A percentile compares a stretch with the other conserved stretches of the same genome.
These are phyloP conservation scores for Trichophyton simii DNA, from an alignment of 2,329 filamentous ascomycete species.

Conservation along the genomic window DNA sequence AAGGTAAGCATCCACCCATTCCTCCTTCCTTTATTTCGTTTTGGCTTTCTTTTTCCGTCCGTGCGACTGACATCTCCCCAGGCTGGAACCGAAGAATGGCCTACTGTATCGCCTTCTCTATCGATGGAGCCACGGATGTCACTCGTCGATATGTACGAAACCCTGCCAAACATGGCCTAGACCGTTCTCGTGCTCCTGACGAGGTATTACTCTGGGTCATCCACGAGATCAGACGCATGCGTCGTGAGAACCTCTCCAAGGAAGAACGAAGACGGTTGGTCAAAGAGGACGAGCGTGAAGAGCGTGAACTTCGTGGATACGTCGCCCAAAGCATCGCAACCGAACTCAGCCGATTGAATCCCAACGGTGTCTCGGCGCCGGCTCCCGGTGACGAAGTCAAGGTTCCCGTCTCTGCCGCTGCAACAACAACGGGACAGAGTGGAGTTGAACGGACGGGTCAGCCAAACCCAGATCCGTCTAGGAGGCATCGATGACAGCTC, in stretches of 20 bases:
- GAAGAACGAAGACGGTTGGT: conserved; percentile 45
- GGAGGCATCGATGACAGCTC: conserved; percentile 21
- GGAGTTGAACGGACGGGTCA: conserved; percentile 21
- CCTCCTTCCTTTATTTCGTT: conserved; percentile 5
- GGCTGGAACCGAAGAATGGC: conserved; percentile 93
- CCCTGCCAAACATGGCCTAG: conserved; percentile 47
- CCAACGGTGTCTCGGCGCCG: conserved; percentile 16
- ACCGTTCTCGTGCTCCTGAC: conserved; percentile 70
- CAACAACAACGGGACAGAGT: conserved; percentile 20
- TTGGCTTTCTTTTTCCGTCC: neutral
- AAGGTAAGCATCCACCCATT: conserved; percentile 43
- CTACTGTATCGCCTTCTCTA: conserved; percentile 93
- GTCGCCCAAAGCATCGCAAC: conserved; percentile 34
- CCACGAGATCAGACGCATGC: conserved; percentile 76
- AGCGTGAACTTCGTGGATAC: conserved; percentile 35
- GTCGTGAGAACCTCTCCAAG: conserved; percentile 73
- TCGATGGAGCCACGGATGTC: conserved; percentile 62
- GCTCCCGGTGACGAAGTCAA: conserved; percentile 28
- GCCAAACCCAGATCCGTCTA: conserved; percentile 24
- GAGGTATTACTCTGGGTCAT: conserved; percentile 84
- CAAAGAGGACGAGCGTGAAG: conserved; percentile 39
- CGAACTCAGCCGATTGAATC: conserved; percentile 34
- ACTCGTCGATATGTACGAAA: conserved; percentile 51
- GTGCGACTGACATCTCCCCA: conserved; percentile 19
- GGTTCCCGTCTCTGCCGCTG: conserved; percentile 19